Evolutionary conservation across 768 basidiomycete genomes (phyloP), one percentile per base, ranked within the genome.

Genomic region (Termitomyces heimii): DNA sequence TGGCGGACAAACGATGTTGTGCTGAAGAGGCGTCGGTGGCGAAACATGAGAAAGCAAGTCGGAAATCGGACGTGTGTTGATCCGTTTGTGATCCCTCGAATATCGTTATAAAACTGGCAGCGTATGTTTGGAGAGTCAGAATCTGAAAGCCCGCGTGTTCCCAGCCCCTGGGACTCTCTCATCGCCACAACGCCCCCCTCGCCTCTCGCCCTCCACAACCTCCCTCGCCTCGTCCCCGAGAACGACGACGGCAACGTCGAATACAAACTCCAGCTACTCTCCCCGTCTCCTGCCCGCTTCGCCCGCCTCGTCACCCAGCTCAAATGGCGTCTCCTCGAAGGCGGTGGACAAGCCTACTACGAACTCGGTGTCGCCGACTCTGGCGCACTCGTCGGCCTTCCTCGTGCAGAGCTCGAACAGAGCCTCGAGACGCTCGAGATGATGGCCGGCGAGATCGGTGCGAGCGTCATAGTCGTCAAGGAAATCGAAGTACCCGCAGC

Each of bases 361-460:
- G 92, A 94, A 60, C 78, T 87, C 12, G 84, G 84, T 1, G 88
- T 98, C 0, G 86, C 89, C 24, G 95, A 98, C 68, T 88, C 89
- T 1, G 95, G 95, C 1, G 82, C 84, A 4, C 84, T 97, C 29
- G 80, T 97, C 51, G 95, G 95, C 1, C 80, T 98, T 5, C 76
- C 81, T 3, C 75, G 82, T 60, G 70, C 71, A 3, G 88, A 95
- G 68, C 82, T 98, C 61, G 88, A 90, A 57, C 80, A 81, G 62
- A 92, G 89, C 3, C 73, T 98, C 39, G 85, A 86, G 64, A 96
- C 94, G 0, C 82, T 98, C 14, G 91, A 91, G 68, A 85, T 84
- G 76, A 98, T 98, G 95, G 94, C 94, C 0, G 85, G 87, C 26
- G 94, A 96, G 67, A 88, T 98, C 40, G 94, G 93, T 1, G 95